Conservation (phyloP, 2,329 filamentous ascomycete species). For the Fusarium coffeatum region DNA sequence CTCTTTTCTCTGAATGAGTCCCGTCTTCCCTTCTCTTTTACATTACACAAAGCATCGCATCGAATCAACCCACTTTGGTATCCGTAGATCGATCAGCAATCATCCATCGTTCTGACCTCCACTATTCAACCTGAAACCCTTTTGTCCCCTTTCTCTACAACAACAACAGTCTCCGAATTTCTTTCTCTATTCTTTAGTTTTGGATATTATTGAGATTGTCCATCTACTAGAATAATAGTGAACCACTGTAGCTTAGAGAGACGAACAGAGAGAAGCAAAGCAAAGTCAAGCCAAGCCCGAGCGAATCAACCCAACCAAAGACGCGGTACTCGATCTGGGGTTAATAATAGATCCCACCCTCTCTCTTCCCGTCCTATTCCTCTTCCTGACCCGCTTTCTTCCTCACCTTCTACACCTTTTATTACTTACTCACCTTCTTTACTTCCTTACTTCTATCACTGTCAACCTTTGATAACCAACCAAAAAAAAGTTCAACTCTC, state of each 20-base stretch:
- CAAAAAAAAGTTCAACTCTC: not conserved
- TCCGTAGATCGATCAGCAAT: slow-evolving; percentile 6
- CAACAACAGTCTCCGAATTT: not conserved
- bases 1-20: not conserved
- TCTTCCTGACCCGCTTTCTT: slow-evolving; percentile 42
- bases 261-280: not conserved
- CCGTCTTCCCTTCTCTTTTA: not conserved
- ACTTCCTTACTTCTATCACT: slow-evolving; percentile 5
- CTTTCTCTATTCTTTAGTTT: not conserved
- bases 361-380: not conserved
- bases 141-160: not conserved
- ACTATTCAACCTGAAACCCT: slow-evolving; percentile 6
- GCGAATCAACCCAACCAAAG: slow-evolving; percentile 13
- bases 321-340: slow-evolving; percentile 26
- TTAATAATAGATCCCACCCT: slow-evolving; percentile 39
- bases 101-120: not conserved
- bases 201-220: not conserved
- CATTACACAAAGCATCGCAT: slow-evolving; percentile 13
- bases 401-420: slow-evolving; percentile 19
- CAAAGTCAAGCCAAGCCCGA: slow-evolving; percentile 4
- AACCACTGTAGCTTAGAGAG: not conserved
- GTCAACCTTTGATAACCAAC: not conserved
- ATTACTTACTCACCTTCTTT: not conserved
- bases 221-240: not conserved
- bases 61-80: slow-evolving; percentile 17